Conservation (phyloP, 768 basidiomycete species). For the Serendipita sp. region DNA sequence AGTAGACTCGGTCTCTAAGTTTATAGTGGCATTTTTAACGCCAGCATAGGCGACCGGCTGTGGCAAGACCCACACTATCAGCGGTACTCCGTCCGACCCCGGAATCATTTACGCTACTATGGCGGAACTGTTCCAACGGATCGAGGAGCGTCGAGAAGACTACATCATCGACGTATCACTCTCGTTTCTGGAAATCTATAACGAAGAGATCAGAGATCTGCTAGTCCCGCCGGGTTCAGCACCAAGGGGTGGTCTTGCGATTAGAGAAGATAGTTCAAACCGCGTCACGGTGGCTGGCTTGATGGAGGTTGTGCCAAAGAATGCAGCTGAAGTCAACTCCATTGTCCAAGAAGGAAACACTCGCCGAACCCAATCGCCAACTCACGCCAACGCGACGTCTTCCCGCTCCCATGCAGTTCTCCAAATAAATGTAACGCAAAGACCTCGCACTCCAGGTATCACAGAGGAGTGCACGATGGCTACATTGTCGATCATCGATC, state of each 20-base stretch:
- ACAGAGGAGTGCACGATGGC: constrained; percentile 72
- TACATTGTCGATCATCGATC: constrained; percentile 92
- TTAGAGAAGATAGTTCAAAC: constrained; percentile 78
- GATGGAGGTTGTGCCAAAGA: constrained; percentile 60
- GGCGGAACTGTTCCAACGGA: constrained; percentile 89
- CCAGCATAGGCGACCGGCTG: constrained; percentile 79
- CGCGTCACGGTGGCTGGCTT: constrained; percentile 74
- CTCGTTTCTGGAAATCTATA: constrained; percentile 97
- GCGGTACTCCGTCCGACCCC: constrained; percentile 71
- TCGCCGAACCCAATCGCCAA: constrained; percentile 81
- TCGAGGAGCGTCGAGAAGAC: constrained; percentile 74
- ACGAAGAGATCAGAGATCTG: constrained; percentile 94
- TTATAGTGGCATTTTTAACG: constrained; percentile 6
- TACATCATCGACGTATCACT: constrained; percentile 77
- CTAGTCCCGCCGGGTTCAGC: constrained; percentile 52
- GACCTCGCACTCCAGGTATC: constrained; percentile 69
- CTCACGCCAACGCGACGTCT: constrained; percentile 90
- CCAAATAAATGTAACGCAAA: constrained; percentile 82
- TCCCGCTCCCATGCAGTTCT: constrained; percentile 97
- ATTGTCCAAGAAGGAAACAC: constrained; percentile 82
- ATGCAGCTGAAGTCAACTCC: constrained; percentile 85
- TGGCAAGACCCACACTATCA: constrained; percentile 98
- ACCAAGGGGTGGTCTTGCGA: constrained; percentile 77
- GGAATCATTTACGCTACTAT: constrained; percentile 95
- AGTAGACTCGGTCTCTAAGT: constrained; percentile 18